A percentile compares a stretch with the other conserved stretches of the same genome.
Conservation (phyloP, 345 rosid species). For the Noccaea caerulescens region DNA sequence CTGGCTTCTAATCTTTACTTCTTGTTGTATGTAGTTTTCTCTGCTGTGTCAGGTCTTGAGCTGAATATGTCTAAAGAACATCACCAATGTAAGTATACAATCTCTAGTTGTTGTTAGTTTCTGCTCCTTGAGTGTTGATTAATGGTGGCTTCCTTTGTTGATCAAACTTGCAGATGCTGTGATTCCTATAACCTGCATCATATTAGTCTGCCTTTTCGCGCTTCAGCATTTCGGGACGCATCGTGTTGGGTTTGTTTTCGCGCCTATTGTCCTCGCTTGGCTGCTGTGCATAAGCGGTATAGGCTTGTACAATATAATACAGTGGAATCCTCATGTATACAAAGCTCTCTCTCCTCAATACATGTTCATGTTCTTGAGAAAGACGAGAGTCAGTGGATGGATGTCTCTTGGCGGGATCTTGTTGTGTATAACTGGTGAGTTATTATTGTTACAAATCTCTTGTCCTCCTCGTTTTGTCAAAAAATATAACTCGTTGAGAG, state of each 20-base stretch:
- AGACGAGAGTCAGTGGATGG: conserved; percentile 94
- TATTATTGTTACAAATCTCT: background rate
- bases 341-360: conserved; percentile 93
- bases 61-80: conserved; percentile 87
- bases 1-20: conserved; percentile 11
- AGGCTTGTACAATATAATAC: conserved; percentile 84
- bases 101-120: conserved; percentile 24
- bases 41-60: conserved; percentile 98
- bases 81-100: conserved; percentile 73
- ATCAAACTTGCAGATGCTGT: conserved; percentile 75
- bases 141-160: conserved; percentile 31
- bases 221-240: conserved; percentile 99
- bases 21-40: conserved; percentile 64
- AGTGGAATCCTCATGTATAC: conserved; percentile 86
- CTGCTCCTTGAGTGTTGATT: conserved; percentile 25
- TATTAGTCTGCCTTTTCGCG: conserved; percentile 89
- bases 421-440: conserved; percentile 90
- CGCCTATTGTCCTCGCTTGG: conserved; percentile 87
- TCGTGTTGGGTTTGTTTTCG: conserved; percentile 86
- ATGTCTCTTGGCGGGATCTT: conserved; percentile 98
- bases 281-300: conserved; percentile 86
- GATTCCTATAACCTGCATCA: conserved; percentile 94
- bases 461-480: background rate
- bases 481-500: background rate
- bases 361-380: conserved; percentile 97